Percentiles rank a stretch among this genome's conserved stretches.
These are phyloP conservation scores for Fusarium redolens DNA, from an alignment of 2,329 filamentous ascomycete genomes.

Conservation along the genomic window DNA sequence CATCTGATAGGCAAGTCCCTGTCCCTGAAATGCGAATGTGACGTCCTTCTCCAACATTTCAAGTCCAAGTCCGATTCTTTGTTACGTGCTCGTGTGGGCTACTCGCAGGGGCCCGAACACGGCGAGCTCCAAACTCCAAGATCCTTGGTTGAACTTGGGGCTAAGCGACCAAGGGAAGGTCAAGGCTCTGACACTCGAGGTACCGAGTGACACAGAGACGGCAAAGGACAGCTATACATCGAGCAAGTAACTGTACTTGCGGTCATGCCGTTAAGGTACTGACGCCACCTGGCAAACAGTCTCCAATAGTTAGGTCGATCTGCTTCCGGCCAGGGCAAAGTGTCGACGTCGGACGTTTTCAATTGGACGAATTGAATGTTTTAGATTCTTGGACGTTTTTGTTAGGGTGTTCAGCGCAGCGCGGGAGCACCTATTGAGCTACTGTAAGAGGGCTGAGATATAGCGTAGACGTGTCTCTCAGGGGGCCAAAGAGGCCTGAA, in stretches of 20 bases:
- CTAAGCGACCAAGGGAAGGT: constrained; percentile 38
- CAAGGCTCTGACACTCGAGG: constrained; percentile 17
- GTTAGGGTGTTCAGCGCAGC: neutral
- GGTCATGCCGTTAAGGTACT: constrained; percentile 38
- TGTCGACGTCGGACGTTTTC: constrained; percentile 37
- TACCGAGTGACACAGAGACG: constrained; percentile 35
- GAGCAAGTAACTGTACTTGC: constrained; percentile 31
- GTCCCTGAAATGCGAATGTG: constrained; percentile 26
- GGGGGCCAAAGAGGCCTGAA: constrained; percentile 20
- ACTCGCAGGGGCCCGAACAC: constrained; percentile 34
- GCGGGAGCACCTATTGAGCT: constrained; percentile 17
- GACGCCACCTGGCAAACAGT: constrained; percentile 33
- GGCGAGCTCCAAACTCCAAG: constrained; percentile 31
- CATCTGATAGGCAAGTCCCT: constrained; percentile 29
- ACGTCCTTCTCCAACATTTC: constrained; percentile 38
- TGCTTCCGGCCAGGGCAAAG: constrained; percentile 43
- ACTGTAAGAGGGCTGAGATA: constrained; percentile 40
- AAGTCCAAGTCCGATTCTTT: constrained; percentile 30
- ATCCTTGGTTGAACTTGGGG: constrained; percentile 37
- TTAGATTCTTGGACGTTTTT: constrained; percentile 7
- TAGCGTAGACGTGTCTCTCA: constrained; percentile 27
- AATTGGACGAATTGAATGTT: constrained; percentile 32
- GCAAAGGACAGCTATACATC: constrained; percentile 17
- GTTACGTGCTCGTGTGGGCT: constrained; percentile 44
- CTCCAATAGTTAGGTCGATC: constrained; percentile 36